Base-by-base conservation (phyloP, 108 stramenopile genomes). In the Skeletonema tropicum region DNA sequence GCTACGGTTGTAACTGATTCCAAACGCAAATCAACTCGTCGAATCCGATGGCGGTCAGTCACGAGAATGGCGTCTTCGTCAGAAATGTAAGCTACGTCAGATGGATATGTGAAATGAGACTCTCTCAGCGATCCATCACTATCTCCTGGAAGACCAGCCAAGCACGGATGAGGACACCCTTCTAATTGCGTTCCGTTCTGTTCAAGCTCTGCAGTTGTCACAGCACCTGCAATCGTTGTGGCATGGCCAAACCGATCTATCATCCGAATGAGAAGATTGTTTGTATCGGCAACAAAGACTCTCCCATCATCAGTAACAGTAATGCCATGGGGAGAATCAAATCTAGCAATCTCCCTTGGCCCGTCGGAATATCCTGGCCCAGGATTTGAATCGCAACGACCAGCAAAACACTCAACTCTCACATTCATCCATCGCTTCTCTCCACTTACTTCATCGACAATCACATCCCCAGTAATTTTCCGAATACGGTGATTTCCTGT, bases 221-320 rank as follows among this genome's bases (percentile, higher is more conserved):
- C 45, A 23, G 81, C 67, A 8, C 83, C 77, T 86, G 92, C 91
- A 52, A 94, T 62, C 7, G 94, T 95, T 49, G 46, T 60, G 23
- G 72, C 82, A 17, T 31, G 76, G 10, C 88, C 88, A 60, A 86
- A 83, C 38, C 33, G 61, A 64, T 87, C 80, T 26, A 94, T 74
- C 71, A 61, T 46, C 23, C 96, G 64, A 3, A 96, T 42, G 3
- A 89, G 64, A 69, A 90, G 90, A 70, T 96, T 96, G 86, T 92
- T 84, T n/a, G 90, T 93, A 63, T 96, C 96, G 6, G 94, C 96
- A 1, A 96, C 93, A 58, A 84, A 88, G 25, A 94, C 81, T 59
- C 66, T 60, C 26, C 89, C 87, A 42, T 75, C 66, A 46, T 77
- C 76, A 71, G 82, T 77, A 1, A 89, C 93, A 17, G 76, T 84